phyloP scores from a whole-genome alignment of 345 rosid genomes.

The Eucalyptus urophylla region DNA sequence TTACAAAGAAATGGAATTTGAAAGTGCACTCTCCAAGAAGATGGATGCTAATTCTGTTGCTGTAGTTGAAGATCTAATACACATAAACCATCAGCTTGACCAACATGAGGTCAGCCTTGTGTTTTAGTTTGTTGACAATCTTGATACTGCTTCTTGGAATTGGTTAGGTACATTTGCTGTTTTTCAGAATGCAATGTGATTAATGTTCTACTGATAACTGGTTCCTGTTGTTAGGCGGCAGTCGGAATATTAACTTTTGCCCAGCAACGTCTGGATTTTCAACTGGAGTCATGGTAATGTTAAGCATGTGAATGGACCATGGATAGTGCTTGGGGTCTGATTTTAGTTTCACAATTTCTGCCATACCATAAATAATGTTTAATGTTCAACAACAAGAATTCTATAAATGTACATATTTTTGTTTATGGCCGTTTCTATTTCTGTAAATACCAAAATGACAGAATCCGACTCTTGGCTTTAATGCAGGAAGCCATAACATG shows the following conservation, averaged over 20 bases:
- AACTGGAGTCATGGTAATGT: constrained; percentile 46
- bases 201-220: background rate
- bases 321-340: background rate
- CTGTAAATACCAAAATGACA: background rate
- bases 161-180: background rate
- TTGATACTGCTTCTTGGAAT: background rate
- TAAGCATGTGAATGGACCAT: background rate
- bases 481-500: background rate
- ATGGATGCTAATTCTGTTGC: constrained; percentile 97
- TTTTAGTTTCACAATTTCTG: background rate
- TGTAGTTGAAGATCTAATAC: constrained; percentile 94
- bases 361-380: background rate
- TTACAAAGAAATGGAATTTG: constrained; percentile 99
- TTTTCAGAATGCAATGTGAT: background rate
- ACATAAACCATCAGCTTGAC: constrained; percentile 93
- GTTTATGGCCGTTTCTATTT: background rate
- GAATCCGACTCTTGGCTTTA: background rate
- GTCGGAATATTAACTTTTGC: constrained; percentile 97
- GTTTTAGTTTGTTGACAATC: background rate
- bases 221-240: constrained; percentile 56
- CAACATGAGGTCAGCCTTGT: constrained; percentile 72
- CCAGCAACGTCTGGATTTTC: constrained; percentile 79
- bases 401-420: background rate
- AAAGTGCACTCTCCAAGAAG: constrained; percentile 70
- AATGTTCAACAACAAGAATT: background rate